Evolutionary conservation across 2,329 filamentous ascomycete species (phyloP).

Genomic region (Exserohilum rostratum): DNA sequence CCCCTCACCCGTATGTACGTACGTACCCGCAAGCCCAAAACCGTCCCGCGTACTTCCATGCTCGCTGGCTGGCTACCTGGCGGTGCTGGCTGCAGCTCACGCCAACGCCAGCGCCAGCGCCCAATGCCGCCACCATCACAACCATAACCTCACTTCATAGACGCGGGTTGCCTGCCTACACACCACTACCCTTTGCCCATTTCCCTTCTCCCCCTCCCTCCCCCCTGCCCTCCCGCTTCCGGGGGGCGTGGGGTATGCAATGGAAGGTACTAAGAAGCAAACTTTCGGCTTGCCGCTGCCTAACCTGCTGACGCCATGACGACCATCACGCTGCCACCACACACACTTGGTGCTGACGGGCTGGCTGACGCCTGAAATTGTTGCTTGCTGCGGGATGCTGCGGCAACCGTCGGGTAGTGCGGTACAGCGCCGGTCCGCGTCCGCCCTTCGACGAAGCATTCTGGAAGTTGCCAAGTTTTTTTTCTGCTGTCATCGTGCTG

Average conservation of each 20-base stretch:
- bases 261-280: conserved; percentile 25
- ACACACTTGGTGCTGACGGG: too few species aligned
- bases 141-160: too few species aligned
- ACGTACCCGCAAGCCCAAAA: too few species aligned
- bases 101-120: too few species aligned
- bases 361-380: too few species aligned
- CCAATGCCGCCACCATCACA: too few species aligned
- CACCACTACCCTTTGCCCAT: neutral
- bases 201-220: neutral
- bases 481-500: too few species aligned
- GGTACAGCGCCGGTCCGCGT: conserved; percentile 7
- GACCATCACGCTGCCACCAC: too few species aligned
- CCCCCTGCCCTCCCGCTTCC: neutral
- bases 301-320: too few species aligned
- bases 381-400: conserved; percentile 25
- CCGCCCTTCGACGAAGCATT: conserved; percentile 1
- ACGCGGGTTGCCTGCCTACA: too few species aligned
- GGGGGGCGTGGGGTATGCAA: conserved; percentile 29
- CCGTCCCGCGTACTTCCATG: neutral
- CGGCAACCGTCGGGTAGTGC: conserved; percentile 23
- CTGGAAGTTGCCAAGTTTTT: neutral
- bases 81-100: too few species aligned
- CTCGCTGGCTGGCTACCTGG: too few species aligned
- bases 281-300: neutral
- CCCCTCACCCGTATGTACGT: neutral